phyloP scores from a whole-genome alignment of 1,284 basidiomycete genomes.

The Ceratobasidium sp. region DNA sequence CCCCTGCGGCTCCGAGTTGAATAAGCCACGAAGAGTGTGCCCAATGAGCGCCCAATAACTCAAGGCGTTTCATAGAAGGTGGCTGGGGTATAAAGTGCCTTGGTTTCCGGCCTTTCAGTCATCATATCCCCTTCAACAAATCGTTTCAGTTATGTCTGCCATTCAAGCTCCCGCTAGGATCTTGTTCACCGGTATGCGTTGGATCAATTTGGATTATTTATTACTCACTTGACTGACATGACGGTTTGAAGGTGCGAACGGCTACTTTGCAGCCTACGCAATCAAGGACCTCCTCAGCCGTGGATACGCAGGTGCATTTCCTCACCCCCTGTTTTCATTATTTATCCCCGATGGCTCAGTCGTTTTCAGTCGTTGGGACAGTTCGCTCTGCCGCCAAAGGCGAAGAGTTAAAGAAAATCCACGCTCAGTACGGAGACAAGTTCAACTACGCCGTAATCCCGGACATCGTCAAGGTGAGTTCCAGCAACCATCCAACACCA shows the following conservation, averaged over 20 bases:
- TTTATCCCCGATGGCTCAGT: background rate
- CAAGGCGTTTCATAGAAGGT: no score
- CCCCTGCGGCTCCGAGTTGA: no score
- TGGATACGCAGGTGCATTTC: background rate
- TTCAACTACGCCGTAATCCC: constrained; percentile 7
- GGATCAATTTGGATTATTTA: background rate
- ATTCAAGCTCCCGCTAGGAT: constrained; percentile 22
- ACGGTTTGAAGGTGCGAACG: background rate
- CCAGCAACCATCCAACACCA: background rate
- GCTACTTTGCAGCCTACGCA: background rate
- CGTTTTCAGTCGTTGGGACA: constrained; percentile 2
- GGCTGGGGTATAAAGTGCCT: no score
- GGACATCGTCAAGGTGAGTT: constrained; percentile 14
- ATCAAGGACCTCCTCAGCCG: background rate
- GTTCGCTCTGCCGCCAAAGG: background rate
- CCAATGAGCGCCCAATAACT: no score
- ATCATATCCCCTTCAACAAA: no score
- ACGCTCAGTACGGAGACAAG: background rate
- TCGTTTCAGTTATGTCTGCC: background rate
- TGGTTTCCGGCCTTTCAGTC: no score
- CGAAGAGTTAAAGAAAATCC: background rate
- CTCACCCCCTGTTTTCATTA: background rate
- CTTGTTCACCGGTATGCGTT: constrained; percentile 13
- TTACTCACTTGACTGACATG: background rate
- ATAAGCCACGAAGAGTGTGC: no score